Base-by-base conservation (phyloP, 169 alveolate genomes). In the Plasmodium knowlesi region DNA sequence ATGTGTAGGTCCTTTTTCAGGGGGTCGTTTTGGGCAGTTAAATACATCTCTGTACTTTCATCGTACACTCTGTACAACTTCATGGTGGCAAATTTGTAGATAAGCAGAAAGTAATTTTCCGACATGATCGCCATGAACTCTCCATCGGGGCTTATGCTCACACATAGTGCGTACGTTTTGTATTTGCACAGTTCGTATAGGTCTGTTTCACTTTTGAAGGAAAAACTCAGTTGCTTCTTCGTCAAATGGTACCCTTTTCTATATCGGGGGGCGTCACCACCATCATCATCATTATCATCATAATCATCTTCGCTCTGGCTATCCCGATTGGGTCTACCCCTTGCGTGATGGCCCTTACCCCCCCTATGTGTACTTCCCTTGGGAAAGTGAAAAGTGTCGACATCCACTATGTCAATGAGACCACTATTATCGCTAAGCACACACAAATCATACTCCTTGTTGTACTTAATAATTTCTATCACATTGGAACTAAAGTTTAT, bases 161-260 rank as follows among this genome's bases (percentile, higher is more conserved):
- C 91, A 30, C 97, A 96, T 4, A 96, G 85, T 16, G 98, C 98
- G 86, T 89, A 94, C 3, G 98, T 95, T 78, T 97, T 96, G 28
- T 95, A 83, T 88, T 96, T 97, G 79, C 97, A 95, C 79, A 98
- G 83, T 92, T 98, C 99, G 84, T 97, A 98, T 50, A 98, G 95
- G 95, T 98, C 99, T 14, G 99, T 98, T 37, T 97, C 98, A 43
- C 96, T 94, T 83, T 96, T 96, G 96, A 95, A 92, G 34, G 91
- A 83, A 74, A 96, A 93, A 5, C 22, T 43, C 2, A 96, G 10
- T 28, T 28, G 67, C 32, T 93, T 80, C 71, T 93, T 84, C 25
- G 54, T 71, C 32, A 30, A 5, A 72, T 92, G 22, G 95, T 94
- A n/a, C 94, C 97, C 54, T 84, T 53, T 76, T 85, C 92, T 54